Conservation (phyloP, 495 filamentous ascomycete species). For the Tirmania nivea region DNA sequence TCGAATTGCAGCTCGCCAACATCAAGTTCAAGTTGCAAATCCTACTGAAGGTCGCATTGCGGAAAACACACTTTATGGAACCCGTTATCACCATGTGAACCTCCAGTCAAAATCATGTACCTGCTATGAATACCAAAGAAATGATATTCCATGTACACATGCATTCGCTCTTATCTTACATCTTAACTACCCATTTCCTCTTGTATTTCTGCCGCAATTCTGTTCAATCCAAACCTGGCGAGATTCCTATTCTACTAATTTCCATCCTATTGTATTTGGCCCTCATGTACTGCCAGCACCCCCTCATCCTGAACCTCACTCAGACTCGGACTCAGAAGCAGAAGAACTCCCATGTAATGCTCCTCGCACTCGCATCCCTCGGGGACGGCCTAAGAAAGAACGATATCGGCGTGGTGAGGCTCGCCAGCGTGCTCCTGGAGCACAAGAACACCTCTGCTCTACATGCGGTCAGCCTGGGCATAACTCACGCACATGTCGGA, state of each 20-base stretch:
- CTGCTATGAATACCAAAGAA: background rate
- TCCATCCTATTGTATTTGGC: too few species aligned
- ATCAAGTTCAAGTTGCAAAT: background rate
- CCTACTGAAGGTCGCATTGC: background rate
- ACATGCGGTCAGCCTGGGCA: background rate
- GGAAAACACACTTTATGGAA: background rate
- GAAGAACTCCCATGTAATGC: too few species aligned
- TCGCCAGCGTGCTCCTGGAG: background rate
- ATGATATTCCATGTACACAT: background rate
- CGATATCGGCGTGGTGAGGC: too few species aligned
- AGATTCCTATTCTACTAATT: too few species aligned
- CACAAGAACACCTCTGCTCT: background rate
- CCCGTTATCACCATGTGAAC: background rate
- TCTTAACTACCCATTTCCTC: background rate
- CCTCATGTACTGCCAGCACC: background rate
- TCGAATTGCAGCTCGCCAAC: background rate
- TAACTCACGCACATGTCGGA: background rate
- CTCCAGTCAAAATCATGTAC: background rate
- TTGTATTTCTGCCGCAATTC: background rate
- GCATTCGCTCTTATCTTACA: too few species aligned
- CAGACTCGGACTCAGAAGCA: background rate
- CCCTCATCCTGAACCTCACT: background rate
- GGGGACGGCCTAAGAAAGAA: background rate
- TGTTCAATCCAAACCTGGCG: background rate
- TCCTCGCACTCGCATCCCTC: background rate